phyloP scores from a whole-genome alignment of 768 basidiomycete species.

The Sistotremastrum suecicum region DNA sequence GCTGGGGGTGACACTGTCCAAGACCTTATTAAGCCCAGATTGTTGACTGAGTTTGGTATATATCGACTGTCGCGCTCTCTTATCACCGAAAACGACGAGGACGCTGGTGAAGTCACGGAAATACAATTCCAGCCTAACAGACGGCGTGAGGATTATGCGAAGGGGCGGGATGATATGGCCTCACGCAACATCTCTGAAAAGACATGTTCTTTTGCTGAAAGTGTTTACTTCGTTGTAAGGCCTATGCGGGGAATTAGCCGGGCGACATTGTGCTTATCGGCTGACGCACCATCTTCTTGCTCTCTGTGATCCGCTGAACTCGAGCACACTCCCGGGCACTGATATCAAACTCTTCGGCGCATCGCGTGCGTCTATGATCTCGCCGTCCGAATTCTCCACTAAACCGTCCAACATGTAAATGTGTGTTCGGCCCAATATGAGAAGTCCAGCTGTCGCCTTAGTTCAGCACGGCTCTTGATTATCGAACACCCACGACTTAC shows the following conservation, averaged over 20 bases:
- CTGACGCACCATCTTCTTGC: conserved; percentile 65
- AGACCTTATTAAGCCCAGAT: conserved; percentile 27
- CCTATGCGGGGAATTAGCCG: conserved; percentile 28
- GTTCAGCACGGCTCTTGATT: background rate
- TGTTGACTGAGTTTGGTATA: conserved; percentile 36
- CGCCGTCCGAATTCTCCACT: conserved; percentile 74
- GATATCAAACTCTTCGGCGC: conserved; percentile 72
- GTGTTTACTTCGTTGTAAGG: conserved; percentile 63
- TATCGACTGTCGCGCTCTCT: conserved; percentile 42
- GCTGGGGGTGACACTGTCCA: conserved; percentile 29
- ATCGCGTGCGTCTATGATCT: conserved; percentile 77
- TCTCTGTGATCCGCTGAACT: conserved; percentile 63
- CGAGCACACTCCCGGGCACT: conserved; percentile 73
- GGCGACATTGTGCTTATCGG: background rate
- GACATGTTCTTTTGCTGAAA: conserved; percentile 68
- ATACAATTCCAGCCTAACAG: conserved; percentile 68
- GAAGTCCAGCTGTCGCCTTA: conserved; percentile 48
- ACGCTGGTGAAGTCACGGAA: conserved; percentile 86
- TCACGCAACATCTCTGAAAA: conserved; percentile 87
- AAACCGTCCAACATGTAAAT: conserved; percentile 86
- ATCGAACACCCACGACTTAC: conserved; percentile 30
- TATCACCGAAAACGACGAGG: conserved; percentile 67
- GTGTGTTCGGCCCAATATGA: conserved; percentile 76
- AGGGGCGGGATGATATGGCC: conserved; percentile 15
- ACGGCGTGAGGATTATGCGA: background rate